phyloP scores from a whole-genome alignment of 2,329 filamentous ascomycete genomes.

The Chrysoporthe puriensis region DNA sequence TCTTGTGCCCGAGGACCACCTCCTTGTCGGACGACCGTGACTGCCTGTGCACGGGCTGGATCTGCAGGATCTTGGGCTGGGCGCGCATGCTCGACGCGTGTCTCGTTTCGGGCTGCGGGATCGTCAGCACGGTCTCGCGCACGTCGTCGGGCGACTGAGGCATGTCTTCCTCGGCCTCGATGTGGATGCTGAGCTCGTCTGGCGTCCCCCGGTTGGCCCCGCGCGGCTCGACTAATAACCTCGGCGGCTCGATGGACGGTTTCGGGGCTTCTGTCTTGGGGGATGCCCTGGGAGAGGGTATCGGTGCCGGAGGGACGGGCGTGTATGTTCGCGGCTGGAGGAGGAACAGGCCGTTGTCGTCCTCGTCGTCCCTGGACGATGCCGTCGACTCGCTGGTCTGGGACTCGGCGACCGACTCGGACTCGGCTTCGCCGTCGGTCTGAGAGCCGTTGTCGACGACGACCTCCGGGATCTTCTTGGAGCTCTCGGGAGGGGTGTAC shows the following conservation, averaged over 20 bases:
- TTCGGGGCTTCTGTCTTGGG: constrained; percentile 2
- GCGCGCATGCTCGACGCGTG: constrained; percentile 3
- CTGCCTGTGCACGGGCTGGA: constrained; percentile 23
- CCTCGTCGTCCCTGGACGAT: constrained; percentile 29
- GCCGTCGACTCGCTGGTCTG: constrained; percentile 9
- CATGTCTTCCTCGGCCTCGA: constrained; percentile 28
- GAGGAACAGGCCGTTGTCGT: constrained; percentile 52
- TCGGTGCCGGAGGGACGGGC: constrained; percentile 52
- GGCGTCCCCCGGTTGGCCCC: constrained; percentile 21
- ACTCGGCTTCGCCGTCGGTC: constrained; percentile 12
- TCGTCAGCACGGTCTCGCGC: constrained; percentile 25
- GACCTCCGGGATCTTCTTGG: constrained; percentile 27
- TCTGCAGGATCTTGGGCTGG: constrained; percentile 23
- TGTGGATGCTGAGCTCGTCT: constrained; percentile 27
- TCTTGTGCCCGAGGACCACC: constrained; percentile 38
- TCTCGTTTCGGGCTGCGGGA: constrained; percentile 18
- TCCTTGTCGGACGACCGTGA: constrained; percentile 21
- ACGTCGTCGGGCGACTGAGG: constrained; percentile 19
- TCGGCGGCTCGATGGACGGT: neutral
- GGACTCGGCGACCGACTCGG: constrained; percentile 22
- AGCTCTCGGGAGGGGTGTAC: constrained; percentile 32
- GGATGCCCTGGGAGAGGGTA: constrained; percentile 50
- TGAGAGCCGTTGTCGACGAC: constrained; percentile 16
- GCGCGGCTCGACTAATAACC: neutral
- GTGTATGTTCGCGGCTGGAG: constrained; percentile 63